Evolutionary conservation across 441 rosid species (phyloP).

Genomic region (Bruguiera hainesii): DNA sequence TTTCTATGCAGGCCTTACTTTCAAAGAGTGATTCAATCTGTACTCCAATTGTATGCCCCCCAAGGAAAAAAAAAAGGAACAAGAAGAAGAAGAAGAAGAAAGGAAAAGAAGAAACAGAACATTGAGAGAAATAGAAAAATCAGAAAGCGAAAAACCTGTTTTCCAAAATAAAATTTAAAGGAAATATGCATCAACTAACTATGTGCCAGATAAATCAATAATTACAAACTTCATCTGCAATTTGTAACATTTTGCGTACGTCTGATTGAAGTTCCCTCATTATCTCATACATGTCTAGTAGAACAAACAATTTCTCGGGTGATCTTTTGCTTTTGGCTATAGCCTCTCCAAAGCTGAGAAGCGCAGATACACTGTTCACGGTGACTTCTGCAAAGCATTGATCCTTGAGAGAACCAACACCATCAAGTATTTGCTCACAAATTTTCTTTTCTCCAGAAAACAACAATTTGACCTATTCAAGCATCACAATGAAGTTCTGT

Average conservation of each 20-base stretch:
- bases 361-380: constrained; percentile 63
- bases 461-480: constrained; percentile 78
- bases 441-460: constrained; percentile 82
- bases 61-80: background rate
- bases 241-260: constrained; percentile 28
- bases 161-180: no score
- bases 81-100: background rate
- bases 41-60: background rate
- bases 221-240: no score
- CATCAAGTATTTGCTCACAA: constrained; percentile 81
- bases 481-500: constrained; percentile 6
- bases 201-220: no score
- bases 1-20: constrained; percentile 64
- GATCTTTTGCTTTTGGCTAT: constrained; percentile 95
- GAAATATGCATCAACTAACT: no score
- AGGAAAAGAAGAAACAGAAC: background rate
- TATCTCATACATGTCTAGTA: constrained; percentile 92
- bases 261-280: constrained; percentile 89
- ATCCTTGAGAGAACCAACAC: constrained; percentile 66
- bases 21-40: constrained; percentile 68
- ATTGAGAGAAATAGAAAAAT: no score
- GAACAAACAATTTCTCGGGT: constrained; percentile 80
- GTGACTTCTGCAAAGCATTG: constrained; percentile 88
- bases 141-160: background rate
- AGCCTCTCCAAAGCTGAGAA: constrained; percentile 93